Conservation (phyloP, 768 basidiomycete species). For the Mycena venus region DNA sequence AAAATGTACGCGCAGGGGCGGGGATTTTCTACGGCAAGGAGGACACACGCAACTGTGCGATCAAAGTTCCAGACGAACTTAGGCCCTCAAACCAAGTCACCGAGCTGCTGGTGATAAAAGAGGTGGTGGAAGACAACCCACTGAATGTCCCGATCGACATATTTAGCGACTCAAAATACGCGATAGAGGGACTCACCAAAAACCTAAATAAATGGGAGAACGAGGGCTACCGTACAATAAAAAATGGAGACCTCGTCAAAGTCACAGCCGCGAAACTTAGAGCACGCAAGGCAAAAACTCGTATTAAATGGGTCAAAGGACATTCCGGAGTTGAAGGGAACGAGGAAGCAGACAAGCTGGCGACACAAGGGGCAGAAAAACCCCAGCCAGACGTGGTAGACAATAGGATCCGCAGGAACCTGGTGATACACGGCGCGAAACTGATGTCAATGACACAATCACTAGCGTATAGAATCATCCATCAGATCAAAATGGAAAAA, state of each 20-base stretch:
- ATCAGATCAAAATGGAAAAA: background rate
- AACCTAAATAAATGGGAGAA: no score
- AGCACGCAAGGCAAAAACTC: background rate
- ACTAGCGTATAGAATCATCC: background rate
- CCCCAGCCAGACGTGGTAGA: background rate
- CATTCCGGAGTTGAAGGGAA: no score
- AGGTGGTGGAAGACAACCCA: background rate
- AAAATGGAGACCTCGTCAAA: background rate
- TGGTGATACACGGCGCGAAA: background rate
- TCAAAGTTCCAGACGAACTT: background rate
- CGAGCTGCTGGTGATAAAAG: background rate
- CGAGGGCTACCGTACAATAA: background rate
- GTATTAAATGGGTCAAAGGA: background rate
- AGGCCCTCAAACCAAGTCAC: background rate
- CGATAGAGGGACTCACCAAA: no score
- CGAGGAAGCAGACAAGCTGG: background rate
- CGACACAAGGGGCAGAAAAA: background rate
- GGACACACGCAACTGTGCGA: background rate
- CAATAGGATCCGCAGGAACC: background rate
- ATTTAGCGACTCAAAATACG: no score
- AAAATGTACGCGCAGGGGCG: background rate
- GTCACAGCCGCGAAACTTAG: background rate
- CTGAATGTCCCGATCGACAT: background rate
- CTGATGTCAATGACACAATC: background rate
- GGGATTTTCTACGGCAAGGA: background rate